These are phyloP conservation scores for Neurospora intermedia DNA, from an alignment of 495 filamentous ascomycete genomes.

Conservation along the genomic window DNA sequence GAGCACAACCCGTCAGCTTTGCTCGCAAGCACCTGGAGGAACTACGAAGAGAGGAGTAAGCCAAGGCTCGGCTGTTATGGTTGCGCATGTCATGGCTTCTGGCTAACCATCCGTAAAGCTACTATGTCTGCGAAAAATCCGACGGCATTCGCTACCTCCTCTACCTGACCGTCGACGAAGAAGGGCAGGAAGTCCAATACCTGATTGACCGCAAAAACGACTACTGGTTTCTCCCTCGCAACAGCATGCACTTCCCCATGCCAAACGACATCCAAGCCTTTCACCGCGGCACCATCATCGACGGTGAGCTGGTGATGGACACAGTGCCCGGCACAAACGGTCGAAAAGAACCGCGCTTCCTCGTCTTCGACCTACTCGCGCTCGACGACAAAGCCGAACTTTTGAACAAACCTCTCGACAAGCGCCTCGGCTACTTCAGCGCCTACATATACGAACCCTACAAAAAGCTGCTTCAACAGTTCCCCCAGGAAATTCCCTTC, in stretches of 20 bases:
- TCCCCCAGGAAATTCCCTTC: constrained; percentile 54
- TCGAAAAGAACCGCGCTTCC: constrained; percentile 57
- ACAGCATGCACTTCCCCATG: constrained; percentile 69
- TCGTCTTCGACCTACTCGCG: constrained; percentile 88
- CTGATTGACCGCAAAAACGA: constrained; percentile 96
- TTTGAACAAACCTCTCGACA: constrained; percentile 64
- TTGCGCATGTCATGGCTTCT: not conserved
- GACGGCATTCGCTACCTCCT: constrained; percentile 92
- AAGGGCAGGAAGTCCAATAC: constrained; percentile 52
- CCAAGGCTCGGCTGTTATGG: not conserved
- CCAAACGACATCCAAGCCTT: constrained; percentile 50
- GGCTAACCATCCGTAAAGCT: constrained; percentile 34
- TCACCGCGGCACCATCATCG: constrained; percentile 73
- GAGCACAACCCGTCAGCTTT: constrained; percentile 93
- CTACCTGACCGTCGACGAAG: constrained; percentile 57
- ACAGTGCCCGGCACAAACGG: constrained; percentile 42
- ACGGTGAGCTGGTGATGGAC: constrained; percentile 89
- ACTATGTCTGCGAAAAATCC: constrained; percentile 97
- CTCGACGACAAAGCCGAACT: constrained; percentile 69
- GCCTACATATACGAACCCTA: constrained; percentile 74
- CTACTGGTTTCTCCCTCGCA: constrained; percentile 65
- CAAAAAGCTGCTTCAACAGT: constrained; percentile 54
- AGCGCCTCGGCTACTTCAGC: constrained; percentile 77
- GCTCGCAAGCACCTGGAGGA: constrained; percentile 64
- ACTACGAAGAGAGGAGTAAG: constrained; percentile 62